Evolutionary conservation across 2,329 filamentous ascomycete genomes (phyloP), one percentile per base, ranked within the genome.

Genomic region (Epichloe brachyelytri): DNA sequence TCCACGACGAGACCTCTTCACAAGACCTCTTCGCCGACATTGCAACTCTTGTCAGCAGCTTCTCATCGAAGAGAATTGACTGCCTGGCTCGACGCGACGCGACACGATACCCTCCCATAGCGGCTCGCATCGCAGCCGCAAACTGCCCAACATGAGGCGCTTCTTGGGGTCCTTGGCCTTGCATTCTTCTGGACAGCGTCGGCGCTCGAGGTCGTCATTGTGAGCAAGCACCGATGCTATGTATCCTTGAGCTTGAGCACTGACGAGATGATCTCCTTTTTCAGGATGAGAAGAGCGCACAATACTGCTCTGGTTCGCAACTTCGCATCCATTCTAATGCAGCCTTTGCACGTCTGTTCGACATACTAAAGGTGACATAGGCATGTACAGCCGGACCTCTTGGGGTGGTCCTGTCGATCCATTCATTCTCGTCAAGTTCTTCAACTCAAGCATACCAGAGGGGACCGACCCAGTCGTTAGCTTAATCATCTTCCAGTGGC

Each of bases 401-500:
- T 97, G 91, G 91, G 88, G 88, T 60, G 91, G 91, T 53, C 79
- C 81, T 37, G 79, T 88, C 54, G 88, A 96, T 59, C 91, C 91
- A 19, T 95, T 88, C 71, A 95, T 97, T 65, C 77, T 85, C 59
- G 78, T 88, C 65, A 88, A 88, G 63, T 94, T 95, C 62, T 70
- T 85, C 40, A 68, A 76, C 70, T 63, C 74, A 70, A 65, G 78
- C 60, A 71, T 77, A 52, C 76, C 78, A 34, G 74, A 82, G 51
- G 60, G 53, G 22, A 71, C 77, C 44, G 85, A 95, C 64, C 85
- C 86, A 5, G 74, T 88, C 43, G 84, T 89, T 57, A 94, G 88
- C 66, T 70, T 96, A 59, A 76, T 95, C 49, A 84, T 98, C 56
- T 98, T 95, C 66, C 91, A 98, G 69, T 98, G 90, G 88, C 82